Percentiles rank a stretch among this genome's conserved stretches.
These are phyloP conservation scores for Phytophthora hybrid DNA, from an alignment of 352 stramenopile genomes.

Conservation along the genomic window DNA sequence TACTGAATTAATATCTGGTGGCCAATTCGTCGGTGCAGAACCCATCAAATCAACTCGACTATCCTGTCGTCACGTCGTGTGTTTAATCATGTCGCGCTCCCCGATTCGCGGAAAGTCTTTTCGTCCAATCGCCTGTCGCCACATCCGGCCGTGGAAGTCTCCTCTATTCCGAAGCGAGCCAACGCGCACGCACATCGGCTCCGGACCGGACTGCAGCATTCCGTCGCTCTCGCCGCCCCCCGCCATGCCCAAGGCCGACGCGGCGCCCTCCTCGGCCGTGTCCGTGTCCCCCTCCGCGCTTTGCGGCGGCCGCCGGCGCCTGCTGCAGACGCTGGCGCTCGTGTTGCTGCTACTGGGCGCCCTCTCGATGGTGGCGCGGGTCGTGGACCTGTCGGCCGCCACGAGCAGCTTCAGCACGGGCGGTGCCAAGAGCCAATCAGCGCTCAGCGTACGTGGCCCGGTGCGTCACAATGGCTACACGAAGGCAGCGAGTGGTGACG, in stretches of 20 bases:
- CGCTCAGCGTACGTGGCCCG: constrained; percentile 11
- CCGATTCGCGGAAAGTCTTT: constrained; percentile 18
- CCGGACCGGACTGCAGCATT: constrained; percentile 21
- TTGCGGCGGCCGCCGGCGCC: constrained; percentile 4
- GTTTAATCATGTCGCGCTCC: constrained; percentile 19
- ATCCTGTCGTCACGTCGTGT: constrained; percentile 21
- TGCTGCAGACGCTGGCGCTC: constrained; percentile 33
- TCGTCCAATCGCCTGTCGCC: constrained; percentile 20
- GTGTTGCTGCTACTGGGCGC: constrained; percentile 33
- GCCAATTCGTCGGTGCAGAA: not conserved
- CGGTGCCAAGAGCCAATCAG: constrained; percentile 12
- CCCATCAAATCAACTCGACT: constrained; percentile 1
- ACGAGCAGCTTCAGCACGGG: constrained; percentile 7
- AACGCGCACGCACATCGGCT: constrained; percentile 5
- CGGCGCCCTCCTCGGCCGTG: constrained; percentile 12
- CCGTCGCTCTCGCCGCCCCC: constrained; percentile 38
- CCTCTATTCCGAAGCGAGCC: constrained; percentile 7
- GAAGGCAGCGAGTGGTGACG: not conserved
- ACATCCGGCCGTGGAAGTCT: constrained; percentile 11
- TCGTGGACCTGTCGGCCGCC: constrained; percentile 33
- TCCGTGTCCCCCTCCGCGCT: constrained; percentile 9
- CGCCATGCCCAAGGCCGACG: constrained; percentile 31
- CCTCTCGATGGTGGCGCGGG: constrained; percentile 34
- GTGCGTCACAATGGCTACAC: constrained; percentile 30
- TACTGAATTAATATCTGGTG: not conserved